These are phyloP conservation scores for Candolleomyces efflorescens DNA, from an alignment of 768 basidiomycete species.

Conservation along the genomic window DNA sequence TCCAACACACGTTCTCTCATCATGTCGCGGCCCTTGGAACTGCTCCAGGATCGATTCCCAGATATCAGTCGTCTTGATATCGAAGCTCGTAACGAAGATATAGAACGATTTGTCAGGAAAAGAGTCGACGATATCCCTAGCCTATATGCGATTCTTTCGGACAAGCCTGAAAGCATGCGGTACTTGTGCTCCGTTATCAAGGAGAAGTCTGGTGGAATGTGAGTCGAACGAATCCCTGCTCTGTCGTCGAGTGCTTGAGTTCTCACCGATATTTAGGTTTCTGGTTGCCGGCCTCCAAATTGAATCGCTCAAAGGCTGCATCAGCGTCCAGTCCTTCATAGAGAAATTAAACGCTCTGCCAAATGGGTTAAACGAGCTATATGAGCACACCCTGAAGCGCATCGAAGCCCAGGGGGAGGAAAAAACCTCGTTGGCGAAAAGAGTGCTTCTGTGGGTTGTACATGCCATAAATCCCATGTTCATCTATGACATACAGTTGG, in stretches of 20 bases:
- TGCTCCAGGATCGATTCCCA: neutral
- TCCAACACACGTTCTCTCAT: neutral
- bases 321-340: neutral
- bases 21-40: neutral
- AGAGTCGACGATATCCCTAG: neutral
- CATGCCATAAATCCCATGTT: neutral
- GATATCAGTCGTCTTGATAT: neutral
- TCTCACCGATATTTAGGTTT: neutral
- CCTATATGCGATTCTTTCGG: neutral
- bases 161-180: neutral
- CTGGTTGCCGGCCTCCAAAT: neutral
- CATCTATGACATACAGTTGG: neutral
- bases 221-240: neutral
- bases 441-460: neutral
- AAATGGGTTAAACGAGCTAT: neutral
- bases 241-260: neutral
- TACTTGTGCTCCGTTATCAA: neutral
- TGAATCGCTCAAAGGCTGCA: neutral
- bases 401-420: neutral
- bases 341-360: neutral
- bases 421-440: neutral
- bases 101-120: neutral
- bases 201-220: constrained; percentile 4
- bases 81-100: neutral
- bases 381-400: neutral